A percentile compares a stretch with the other conserved stretches of the same genome.
Conservation (phyloP, 768 basidiomycete genomes). For the Suillus weaverae region DNA sequence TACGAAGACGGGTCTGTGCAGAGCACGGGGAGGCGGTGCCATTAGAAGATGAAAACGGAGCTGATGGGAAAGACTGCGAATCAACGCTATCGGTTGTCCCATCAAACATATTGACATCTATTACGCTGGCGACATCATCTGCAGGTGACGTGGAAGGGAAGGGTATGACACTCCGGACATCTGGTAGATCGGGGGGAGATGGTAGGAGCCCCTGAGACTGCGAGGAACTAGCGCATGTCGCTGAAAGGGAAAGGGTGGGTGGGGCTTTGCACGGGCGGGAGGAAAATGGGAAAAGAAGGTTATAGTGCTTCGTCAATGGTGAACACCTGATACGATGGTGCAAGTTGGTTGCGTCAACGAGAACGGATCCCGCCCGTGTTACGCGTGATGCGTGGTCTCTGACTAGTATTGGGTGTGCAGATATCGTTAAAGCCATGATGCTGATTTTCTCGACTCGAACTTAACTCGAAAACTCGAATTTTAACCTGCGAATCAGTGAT, state of each 20-base stretch:
- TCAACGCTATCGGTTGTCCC: slow-evolving; percentile 17
- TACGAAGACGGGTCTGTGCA: slow-evolving; percentile 25
- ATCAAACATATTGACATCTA: slow-evolving; percentile 30
- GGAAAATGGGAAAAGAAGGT: slow-evolving; percentile 21
- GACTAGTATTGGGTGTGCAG: slow-evolving; percentile 4
- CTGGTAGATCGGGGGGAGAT: slow-evolving; percentile 25
- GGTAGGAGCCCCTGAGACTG: slow-evolving; percentile 15
- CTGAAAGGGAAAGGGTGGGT: slow-evolving; percentile 40
- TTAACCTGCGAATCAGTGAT: neutral
- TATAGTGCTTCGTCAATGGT: slow-evolving; percentile 10
- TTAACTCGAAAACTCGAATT: neutral
- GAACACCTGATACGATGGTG: slow-evolving; percentile 4
- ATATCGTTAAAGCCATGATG: slow-evolving; percentile 2
- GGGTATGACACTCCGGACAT: slow-evolving; percentile 35
- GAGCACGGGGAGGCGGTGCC: slow-evolving; percentile 10
- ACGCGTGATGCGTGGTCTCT: slow-evolving; percentile 9
- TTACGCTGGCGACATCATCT: slow-evolving; percentile 13
- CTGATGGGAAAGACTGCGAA: slow-evolving; percentile 5
- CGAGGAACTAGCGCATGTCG: slow-evolving; percentile 23
- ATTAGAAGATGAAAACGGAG: neutral
- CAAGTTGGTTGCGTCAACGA: slow-evolving; percentile 9
- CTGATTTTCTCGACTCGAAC: slow-evolving; percentile 3
- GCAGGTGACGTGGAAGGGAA: slow-evolving; percentile 33
- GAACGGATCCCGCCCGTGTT: slow-evolving; percentile 2
- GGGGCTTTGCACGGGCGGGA: slow-evolving; percentile 32